Base-by-base conservation (phyloP, 805 yeast species). In the Barnettozyma siamensis region DNA sequence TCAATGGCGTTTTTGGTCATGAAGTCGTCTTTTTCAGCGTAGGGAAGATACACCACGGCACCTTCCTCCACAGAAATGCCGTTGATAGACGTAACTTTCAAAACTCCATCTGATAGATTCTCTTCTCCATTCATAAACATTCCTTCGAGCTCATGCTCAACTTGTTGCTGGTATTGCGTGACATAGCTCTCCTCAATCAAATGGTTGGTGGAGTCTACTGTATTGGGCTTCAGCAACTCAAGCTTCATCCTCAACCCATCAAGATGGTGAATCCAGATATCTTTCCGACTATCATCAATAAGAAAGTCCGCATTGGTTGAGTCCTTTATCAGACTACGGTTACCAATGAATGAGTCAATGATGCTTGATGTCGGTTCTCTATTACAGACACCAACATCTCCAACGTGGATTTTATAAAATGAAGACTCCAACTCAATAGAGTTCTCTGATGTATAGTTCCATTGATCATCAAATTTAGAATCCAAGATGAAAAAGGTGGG, bases 201-300 rank as follows among this genome's bases (percentile, higher is more conserved):
- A 1, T 50, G 45, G 35, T 75, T 75, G 18, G 43, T 43, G 1
- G 59, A 37, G 46, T 78, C 82, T 13, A 75, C 44, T 2, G 54
- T 42, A 0, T 72, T 73, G 1, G 60, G 51, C 7, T 42, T 44
- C 17, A 78, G 44, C 18, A 62, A 59, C 55, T 82, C 88, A 28
- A 80, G 42, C 5, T 58, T 54, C 13, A 78, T 31, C 33, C 78
- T 60, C 5, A 73, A 47, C 3, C 79, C 70, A 9, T 59, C 55
- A 3, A 76, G 46, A 12, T 44, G 42, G n/a, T 44, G 42, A 1
- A 50, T 31, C 57, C 53, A 50, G 5, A 42, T 6, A 29, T 46
- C 42, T 9, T 28, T 15, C 9, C 8, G 21, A 13, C 29, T 17
- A 9, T n/a, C 18, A 12, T 35, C 15, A 1, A 21, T 30, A 7